These are phyloP conservation scores for Helianthus tuberosus DNA, from an alignment of 129 eudicot species.

Conservation along the genomic window DNA sequence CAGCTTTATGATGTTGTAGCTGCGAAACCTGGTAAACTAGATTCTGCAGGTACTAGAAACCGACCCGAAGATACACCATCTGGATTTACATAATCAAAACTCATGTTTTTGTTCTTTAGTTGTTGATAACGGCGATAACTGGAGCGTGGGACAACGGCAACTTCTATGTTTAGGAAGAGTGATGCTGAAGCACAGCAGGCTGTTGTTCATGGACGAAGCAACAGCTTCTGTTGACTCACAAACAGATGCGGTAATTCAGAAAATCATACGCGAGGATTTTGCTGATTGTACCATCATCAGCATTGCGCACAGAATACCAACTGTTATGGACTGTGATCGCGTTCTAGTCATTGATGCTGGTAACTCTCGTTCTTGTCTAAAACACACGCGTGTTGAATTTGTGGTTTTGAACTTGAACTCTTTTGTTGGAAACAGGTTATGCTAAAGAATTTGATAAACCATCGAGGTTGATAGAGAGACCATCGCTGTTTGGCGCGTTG, in stretches of 20 bases:
- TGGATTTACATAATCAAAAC: neutral
- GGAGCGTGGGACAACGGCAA: constrained; percentile 81
- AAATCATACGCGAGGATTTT: constrained; percentile 55
- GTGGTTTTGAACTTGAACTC: constrained; percentile 3
- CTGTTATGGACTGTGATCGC: constrained; percentile 62
- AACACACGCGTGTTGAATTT: neutral
- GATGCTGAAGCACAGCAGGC: constrained; percentile 54
- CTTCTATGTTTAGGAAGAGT: constrained; percentile 73
- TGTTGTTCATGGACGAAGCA: constrained; percentile 80
- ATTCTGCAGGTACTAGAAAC: constrained; percentile 52
- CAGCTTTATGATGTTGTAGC: constrained; percentile 68
- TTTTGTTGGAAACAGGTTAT: constrained; percentile 26
- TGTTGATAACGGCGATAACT: constrained; percentile 66
- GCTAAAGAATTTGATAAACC: constrained; percentile 47
- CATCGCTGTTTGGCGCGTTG: constrained; percentile 39
- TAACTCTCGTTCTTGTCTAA: neutral
- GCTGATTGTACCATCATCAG: constrained; percentile 53
- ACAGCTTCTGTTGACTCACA: constrained; percentile 79
- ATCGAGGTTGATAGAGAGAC: constrained; percentile 37
- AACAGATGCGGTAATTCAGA: constrained; percentile 65
- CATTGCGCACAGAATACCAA: constrained; percentile 69
- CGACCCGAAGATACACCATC: neutral
- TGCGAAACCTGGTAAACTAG: constrained; percentile 70
- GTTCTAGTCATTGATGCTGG: constrained; percentile 64
- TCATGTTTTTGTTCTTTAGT: constrained; percentile 30